Conservation (phyloP, 352 stramenopile genomes). For the Globisporangium recalcitrans region DNA sequence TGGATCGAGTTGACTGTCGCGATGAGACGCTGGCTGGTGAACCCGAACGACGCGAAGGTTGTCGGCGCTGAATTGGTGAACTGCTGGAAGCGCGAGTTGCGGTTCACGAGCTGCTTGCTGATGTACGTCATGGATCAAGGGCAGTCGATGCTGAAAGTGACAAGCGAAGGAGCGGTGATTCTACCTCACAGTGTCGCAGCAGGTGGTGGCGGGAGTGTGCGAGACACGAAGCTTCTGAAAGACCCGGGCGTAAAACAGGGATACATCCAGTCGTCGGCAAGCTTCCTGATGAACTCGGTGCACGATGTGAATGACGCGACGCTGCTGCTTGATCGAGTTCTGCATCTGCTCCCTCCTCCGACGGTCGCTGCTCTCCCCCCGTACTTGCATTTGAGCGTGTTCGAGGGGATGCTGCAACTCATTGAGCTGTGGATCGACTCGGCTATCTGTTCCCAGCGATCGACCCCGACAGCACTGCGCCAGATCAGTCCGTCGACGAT, state of each 20-base stretch:
- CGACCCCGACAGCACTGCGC: slow-evolving; percentile 46
- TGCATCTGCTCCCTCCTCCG: slow-evolving; percentile 70
- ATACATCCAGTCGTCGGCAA: slow-evolving; percentile 66
- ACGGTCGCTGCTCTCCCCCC: slow-evolving; percentile 63
- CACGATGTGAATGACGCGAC: slow-evolving; percentile 57
- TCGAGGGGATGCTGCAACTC: slow-evolving; percentile 69
- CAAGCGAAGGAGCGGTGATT: slow-evolving; percentile 45
- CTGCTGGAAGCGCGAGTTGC: slow-evolving; percentile 82
- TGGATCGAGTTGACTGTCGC: slow-evolving; percentile 81
- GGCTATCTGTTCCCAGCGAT: slow-evolving; percentile 59
- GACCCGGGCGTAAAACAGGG: slow-evolving; percentile 43
- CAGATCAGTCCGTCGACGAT: slow-evolving; percentile 80
- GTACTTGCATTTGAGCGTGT: slow-evolving; percentile 63
- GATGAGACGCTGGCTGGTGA: slow-evolving; percentile 75
- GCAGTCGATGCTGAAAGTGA: slow-evolving; percentile 68
- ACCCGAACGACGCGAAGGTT: slow-evolving; percentile 44
- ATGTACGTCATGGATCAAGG: slow-evolving; percentile 80
- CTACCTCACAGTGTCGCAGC: slow-evolving; percentile 29
- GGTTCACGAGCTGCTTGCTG: slow-evolving; percentile 72
- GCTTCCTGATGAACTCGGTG: slow-evolving; percentile 65
- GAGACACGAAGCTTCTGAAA: slow-evolving; percentile 33
- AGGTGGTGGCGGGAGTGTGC: slow-evolving; percentile 1
- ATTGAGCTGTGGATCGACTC: slow-evolving; percentile 78
- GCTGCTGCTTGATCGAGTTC: slow-evolving; percentile 68
- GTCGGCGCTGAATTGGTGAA: slow-evolving; percentile 68